Percentiles rank a stretch among this genome's conserved stretches.
Conservation (phyloP, 2,329 filamentous ascomycete genomes). For the Exophiala viscosa region DNA sequence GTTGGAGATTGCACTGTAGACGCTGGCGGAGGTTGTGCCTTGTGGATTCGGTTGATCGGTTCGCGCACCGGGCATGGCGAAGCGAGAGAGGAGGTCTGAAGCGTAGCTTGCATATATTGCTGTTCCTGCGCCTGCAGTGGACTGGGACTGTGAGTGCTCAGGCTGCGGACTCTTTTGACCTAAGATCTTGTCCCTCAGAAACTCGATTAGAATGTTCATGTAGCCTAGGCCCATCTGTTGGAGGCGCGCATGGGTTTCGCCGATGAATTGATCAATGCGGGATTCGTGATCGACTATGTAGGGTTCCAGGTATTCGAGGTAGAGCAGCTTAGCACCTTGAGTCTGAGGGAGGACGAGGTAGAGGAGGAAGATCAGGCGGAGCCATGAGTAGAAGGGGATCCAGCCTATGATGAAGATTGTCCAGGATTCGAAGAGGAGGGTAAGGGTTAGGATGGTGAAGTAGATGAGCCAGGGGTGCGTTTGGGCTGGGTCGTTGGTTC, state of each 20-base stretch:
- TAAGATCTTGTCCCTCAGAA: slow-evolving; percentile 72
- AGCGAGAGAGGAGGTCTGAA: slow-evolving; percentile 76
- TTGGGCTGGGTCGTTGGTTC: slow-evolving; percentile 82
- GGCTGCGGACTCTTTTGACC: slow-evolving; percentile 64
- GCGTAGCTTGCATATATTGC: slow-evolving; percentile 58
- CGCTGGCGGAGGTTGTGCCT: slow-evolving; percentile 53
- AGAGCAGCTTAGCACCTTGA: slow-evolving; percentile 84
- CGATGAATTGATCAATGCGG: slow-evolving; percentile 87
- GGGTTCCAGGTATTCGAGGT: slow-evolving; percentile 79
- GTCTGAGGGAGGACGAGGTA: slow-evolving; percentile 97
- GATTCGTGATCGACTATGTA: slow-evolving; percentile 83
- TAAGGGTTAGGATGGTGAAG: slow-evolving; percentile 87
- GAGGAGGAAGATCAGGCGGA: slow-evolving; percentile 79
- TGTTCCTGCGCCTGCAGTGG: background rate
- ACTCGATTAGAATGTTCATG: slow-evolving; percentile 66
- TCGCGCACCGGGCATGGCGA: slow-evolving; percentile 72
- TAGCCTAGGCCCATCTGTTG: slow-evolving; percentile 73
- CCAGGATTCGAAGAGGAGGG: slow-evolving; percentile 80
- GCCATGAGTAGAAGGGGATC: slow-evolving; percentile 90
- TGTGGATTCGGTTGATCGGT: slow-evolving; percentile 43
- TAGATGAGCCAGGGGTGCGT: slow-evolving; percentile 99
- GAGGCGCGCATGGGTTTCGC: slow-evolving; percentile 71
- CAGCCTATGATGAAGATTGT: slow-evolving; percentile 81
- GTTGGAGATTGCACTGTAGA: slow-evolving; percentile 74
- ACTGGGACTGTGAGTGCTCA: slow-evolving; percentile 31